These are phyloP conservation scores for Pseudogymnoascus sp. DNA, from an alignment of 2,329 filamentous ascomycete species.

Conservation along the genomic window DNA sequence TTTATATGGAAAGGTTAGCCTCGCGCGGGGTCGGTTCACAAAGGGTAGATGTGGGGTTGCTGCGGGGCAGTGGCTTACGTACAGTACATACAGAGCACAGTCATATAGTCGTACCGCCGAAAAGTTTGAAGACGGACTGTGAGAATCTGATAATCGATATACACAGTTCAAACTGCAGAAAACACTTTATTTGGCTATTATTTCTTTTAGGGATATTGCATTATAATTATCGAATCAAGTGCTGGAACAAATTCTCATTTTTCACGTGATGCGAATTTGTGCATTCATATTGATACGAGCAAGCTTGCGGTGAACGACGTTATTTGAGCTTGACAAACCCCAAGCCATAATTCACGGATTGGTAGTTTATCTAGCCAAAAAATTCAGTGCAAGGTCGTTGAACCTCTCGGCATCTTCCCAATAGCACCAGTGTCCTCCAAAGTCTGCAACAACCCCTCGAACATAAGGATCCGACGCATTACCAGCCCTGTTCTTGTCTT, in stretches of 20 bases:
- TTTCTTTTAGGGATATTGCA: not conserved
- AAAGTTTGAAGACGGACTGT: not conserved
- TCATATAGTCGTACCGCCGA: not conserved
- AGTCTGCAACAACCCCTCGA: constrained; percentile 22
- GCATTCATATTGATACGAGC: not conserved
- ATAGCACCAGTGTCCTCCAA: constrained; percentile 31
- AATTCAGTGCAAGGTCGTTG: constrained; percentile 20
- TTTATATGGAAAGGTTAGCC: not conserved
- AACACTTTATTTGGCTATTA: not conserved
- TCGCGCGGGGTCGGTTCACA: constrained; percentile 6
- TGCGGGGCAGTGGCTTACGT: not conserved
- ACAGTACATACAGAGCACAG: not conserved
- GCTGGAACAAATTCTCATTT: not conserved
- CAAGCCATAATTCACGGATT: not conserved
- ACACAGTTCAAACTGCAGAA: not conserved
- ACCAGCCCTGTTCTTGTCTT: not conserved
- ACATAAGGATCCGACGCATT: constrained; percentile 14
- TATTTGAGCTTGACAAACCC: not conserved
- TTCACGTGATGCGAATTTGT: not conserved
- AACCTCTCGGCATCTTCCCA: constrained; percentile 27
- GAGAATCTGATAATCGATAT: not conserved
- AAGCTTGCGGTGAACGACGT: not conserved
- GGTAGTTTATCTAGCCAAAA: constrained; percentile 15
- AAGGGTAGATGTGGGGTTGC: constrained; percentile 1
- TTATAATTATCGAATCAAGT: not conserved